Conservation (phyloP, 2,329 filamentous ascomycete genomes). For the Phaeosphaeria sp. region DNA sequence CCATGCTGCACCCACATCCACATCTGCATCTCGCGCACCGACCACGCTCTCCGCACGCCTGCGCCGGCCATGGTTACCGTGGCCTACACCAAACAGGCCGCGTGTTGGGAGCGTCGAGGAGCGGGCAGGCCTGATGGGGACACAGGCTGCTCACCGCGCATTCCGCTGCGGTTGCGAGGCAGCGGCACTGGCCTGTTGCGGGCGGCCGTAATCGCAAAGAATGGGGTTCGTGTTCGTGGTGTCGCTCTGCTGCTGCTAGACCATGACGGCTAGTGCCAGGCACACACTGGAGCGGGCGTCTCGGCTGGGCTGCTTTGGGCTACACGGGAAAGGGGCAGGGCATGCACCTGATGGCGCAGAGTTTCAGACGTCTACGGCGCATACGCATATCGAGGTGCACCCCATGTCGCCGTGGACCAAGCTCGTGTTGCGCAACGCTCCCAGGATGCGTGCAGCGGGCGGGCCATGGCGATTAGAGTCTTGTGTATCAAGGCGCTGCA, state of each 20-base stretch:
- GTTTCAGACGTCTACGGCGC: background rate
- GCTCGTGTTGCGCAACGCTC: constrained; percentile 8
- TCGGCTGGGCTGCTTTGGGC: constrained; percentile 1
- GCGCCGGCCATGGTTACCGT: background rate
- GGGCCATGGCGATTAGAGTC: background rate
- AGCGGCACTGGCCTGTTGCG: background rate
- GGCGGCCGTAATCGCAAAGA: background rate
- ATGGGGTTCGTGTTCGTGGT: background rate
- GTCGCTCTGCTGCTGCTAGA: background rate
- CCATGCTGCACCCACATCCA: background rate
- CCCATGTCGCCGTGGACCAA: background rate
- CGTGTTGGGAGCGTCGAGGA: constrained; percentile 3
- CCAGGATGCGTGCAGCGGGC: background rate
- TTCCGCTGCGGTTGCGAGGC: constrained; percentile 1
- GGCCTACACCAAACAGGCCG: constrained; percentile 1
- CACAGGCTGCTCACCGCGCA: background rate
- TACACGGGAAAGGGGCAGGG: background rate
- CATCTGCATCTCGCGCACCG: background rate
- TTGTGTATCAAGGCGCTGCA: background rate
- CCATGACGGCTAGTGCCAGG: background rate
- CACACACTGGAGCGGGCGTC: background rate
- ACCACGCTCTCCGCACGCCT: constrained; percentile 1
- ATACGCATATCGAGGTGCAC: background rate
- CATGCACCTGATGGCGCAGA: background rate
- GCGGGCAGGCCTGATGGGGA: background rate